Percentiles rank a stretch among this genome's conserved stretches.
These are phyloP conservation scores for Catunica adiposa DNA, from an alignment of 2,329 filamentous ascomycete genomes.

Conservation along the genomic window DNA sequence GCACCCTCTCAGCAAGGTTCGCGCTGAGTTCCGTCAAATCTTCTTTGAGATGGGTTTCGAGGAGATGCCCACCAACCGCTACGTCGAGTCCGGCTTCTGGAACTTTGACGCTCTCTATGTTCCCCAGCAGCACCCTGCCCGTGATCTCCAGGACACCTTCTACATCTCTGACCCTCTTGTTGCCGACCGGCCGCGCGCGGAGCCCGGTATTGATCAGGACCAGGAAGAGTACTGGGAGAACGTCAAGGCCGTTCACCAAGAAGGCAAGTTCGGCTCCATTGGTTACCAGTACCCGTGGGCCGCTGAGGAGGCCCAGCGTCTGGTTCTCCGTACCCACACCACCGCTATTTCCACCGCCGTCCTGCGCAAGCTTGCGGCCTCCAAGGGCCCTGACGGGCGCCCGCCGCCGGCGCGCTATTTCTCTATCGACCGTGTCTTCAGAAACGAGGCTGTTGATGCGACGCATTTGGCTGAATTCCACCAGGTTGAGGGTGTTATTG, in stretches of 20 bases:
- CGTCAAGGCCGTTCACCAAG: slow-evolving; percentile 70
- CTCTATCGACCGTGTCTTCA: slow-evolving; percentile 95
- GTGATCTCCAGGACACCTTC: slow-evolving; percentile 95
- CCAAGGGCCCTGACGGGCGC: slow-evolving; percentile 55
- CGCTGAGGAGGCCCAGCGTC: slow-evolving; percentile 65
- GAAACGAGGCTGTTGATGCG: slow-evolving; percentile 91
- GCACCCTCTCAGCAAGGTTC: slow-evolving; percentile 78
- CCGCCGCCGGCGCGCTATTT: slow-evolving; percentile 74
- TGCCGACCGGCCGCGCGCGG: slow-evolving; percentile 51
- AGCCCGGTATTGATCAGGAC: slow-evolving; percentile 34
- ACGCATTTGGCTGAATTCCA: slow-evolving; percentile 97
- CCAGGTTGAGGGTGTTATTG: slow-evolving; percentile 96
- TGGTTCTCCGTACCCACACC: slow-evolving; percentile 91
- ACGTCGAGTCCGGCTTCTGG: slow-evolving; percentile 96
- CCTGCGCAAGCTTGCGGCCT: slow-evolving; percentile 72
- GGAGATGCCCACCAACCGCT: slow-evolving; percentile 91
- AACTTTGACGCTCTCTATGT: slow-evolving; percentile 97
- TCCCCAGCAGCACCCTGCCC: slow-evolving; percentile 91
- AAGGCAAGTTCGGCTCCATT: slow-evolving; percentile 84
- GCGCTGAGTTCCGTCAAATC: slow-evolving; percentile 88
- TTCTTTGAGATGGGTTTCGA: slow-evolving; percentile 99
- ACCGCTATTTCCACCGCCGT: slow-evolving; percentile 84
- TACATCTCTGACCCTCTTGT: slow-evolving; percentile 80
- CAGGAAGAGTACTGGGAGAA: slow-evolving; percentile 73
- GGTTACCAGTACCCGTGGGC: slow-evolving; percentile 94